Conservation (phyloP, 306 rosid species). For the barrel medic (Medicago truncatula) region MtrunA17r5.0-ANR NC_053049.1:36152501-36153000, state of each 20-base stretch:
- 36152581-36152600: too few species aligned
- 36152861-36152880: background rate
- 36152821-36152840: background rate
- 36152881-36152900: background rate
- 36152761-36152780: background rate
- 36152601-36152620: too few species aligned
- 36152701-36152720: background rate
- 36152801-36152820: background rate
- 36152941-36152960: background rate
- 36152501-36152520: too few species aligned
- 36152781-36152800: background rate
- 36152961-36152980: conserved; percentile 9
- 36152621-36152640: too few species aligned
- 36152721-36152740: background rate
- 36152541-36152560: too few species aligned
- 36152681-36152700: background rate
- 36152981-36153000: conserved; percentile 30
- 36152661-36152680: background rate
- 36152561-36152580: too few species aligned
- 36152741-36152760: background rate
- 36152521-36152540: too few species aligned
- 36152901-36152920: background rate
- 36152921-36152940: conserved; percentile 37
- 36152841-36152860: background rate
- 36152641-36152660: background rate